Evolutionary conservation across 768 basidiomycete species (phyloP).

Genomic region (Auriscalpium vulgare): DNA sequence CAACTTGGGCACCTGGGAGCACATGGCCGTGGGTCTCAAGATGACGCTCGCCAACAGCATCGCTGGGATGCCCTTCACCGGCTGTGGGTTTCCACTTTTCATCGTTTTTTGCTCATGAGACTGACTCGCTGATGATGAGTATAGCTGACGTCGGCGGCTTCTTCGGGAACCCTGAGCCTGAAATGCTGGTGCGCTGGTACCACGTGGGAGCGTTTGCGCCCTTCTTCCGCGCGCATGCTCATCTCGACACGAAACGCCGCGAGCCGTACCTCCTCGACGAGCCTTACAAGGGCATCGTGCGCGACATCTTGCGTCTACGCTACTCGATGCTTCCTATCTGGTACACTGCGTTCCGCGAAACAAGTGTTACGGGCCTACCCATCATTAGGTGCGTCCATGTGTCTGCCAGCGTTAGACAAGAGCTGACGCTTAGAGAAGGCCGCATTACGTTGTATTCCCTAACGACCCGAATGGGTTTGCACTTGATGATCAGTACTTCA

Average conservation of each 20-base stretch:
- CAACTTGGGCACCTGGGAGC: constrained; percentile 96
- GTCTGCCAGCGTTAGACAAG: neutral
- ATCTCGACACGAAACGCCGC: constrained; percentile 94
- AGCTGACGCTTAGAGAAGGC: constrained; percentile 36
- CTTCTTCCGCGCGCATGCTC: constrained; percentile 98
- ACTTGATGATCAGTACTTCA: constrained; percentile 90
- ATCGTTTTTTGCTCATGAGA: constrained; percentile 3
- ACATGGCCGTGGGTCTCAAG: constrained; percentile 88
- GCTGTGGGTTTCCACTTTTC: constrained; percentile 50
- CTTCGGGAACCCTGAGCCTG: constrained; percentile 92
- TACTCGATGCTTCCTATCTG: constrained; percentile 87
- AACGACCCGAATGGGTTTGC: constrained; percentile 78
- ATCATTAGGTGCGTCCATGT: constrained; percentile 57
- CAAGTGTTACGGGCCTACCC: constrained; percentile 73
- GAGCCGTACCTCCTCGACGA: constrained; percentile 92
- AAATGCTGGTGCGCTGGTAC: constrained; percentile 97
- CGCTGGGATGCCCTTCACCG: constrained; percentile 85
- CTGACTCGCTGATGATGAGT: neutral
- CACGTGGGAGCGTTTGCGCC: constrained; percentile 92
- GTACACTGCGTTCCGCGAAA: constrained; percentile 96
- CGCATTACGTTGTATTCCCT: constrained; percentile 95
- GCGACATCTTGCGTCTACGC: constrained; percentile 69
- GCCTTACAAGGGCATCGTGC: constrained; percentile 78
- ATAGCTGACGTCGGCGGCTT: constrained; percentile 97
- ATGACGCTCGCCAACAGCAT: constrained; percentile 89